Base-by-base conservation (phyloP, 2,329 filamentous ascomycete species). In the Fusarium sterilihyphosum region DNA sequence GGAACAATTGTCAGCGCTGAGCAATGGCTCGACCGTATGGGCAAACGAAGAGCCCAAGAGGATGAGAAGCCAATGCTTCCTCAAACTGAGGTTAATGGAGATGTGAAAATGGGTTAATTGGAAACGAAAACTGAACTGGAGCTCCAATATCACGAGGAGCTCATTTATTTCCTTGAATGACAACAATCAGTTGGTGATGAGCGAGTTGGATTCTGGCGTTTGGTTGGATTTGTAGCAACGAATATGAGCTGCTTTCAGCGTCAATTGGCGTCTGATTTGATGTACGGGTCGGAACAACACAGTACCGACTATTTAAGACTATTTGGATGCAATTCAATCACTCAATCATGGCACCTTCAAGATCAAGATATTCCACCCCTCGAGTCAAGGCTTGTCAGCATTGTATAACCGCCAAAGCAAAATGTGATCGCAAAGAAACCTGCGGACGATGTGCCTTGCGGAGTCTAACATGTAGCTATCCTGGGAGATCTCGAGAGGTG, bases 1-100 rank as follows among this genome's bases (percentile, higher is more conserved):
- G 93, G 94, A 61, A 98, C 96, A 1, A 93, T 98, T 61, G 89
- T 93, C 63, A 96, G 93, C 77, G 96, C 96, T 1, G 96, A 98
- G 82, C 91, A 92, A 77, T 98, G 96, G 96, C 94, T 96, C 74
- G 93, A 95, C 67, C 88, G 92, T 26, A 86, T 97, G 67, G 94
- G 93, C 38, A 83, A 81, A 75, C 73, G 78, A 53, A 70, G 73
- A 35, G 72, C 76, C 37, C 73, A 76, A 12, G 79, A 79, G 18
- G 77, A 80, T 3, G 79, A 82, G 44, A 78, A 79, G 58, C 61
- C 76, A 1, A 65, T 78, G 50, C 59, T 80, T 26, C 77, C 78
- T 24, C 69, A 74, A 40, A 60, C 71, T 5, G 63, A 74, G 52
- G 26, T 71, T n/a, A 77, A 77, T 41, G 75, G 74, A 20, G 79